Percentiles rank a stretch among this genome's conserved stretches.
These are phyloP conservation scores for Aureobasidium musti DNA, from an alignment of 2,329 filamentous ascomycete genomes.

Conservation along the genomic window DNA sequence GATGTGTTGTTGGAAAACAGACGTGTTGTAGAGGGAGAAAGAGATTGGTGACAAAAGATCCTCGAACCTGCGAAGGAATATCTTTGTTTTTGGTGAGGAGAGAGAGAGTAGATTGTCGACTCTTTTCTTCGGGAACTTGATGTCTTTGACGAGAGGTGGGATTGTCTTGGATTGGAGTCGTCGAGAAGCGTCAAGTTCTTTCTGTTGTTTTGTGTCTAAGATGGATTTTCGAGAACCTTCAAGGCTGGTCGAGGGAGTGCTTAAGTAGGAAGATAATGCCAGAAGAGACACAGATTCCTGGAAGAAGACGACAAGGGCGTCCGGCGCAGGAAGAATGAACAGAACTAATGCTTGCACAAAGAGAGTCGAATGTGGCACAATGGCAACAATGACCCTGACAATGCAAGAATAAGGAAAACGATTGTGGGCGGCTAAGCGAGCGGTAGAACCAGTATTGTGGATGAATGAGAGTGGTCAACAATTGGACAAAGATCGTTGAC, in stretches of 20 bases:
- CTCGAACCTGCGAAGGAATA: slow-evolving; percentile 28
- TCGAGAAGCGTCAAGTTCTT: slow-evolving; percentile 8
- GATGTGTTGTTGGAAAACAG: slow-evolving; percentile 12
- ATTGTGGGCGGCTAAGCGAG: slow-evolving; percentile 19
- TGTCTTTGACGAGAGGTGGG: slow-evolving; percentile 6
- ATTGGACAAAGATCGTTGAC: slow-evolving; percentile 10
- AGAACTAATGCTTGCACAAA: slow-evolving; percentile 20
- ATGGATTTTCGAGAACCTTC: slow-evolving; percentile 27
- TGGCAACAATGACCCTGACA: slow-evolving; percentile 23
- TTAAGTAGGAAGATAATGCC: slow-evolving; percentile 7
- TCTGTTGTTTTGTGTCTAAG: slow-evolving; percentile 17
- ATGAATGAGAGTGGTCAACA: slow-evolving; percentile 13
- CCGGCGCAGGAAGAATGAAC: slow-evolving; percentile 1
- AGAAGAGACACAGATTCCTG: slow-evolving; percentile 8
- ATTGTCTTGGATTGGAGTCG: slow-evolving; percentile 6
- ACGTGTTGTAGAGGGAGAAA: slow-evolving; percentile 6
- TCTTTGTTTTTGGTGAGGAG: neutral
- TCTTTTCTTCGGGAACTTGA: slow-evolving; percentile 19
- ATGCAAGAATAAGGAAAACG: neutral
- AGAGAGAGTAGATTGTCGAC: neutral
- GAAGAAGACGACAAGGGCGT: slow-evolving; percentile 18
- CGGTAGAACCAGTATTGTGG: slow-evolving; percentile 23
- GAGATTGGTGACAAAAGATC: slow-evolving; percentile 4
- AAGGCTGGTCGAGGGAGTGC: slow-evolving; percentile 7
- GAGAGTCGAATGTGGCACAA: slow-evolving; percentile 13